Percentiles rank a stretch among this genome's conserved stretches.
Conservation (phyloP, 139 green algal genomes). For the Cymbomonas tetramitiformis region DNA sequence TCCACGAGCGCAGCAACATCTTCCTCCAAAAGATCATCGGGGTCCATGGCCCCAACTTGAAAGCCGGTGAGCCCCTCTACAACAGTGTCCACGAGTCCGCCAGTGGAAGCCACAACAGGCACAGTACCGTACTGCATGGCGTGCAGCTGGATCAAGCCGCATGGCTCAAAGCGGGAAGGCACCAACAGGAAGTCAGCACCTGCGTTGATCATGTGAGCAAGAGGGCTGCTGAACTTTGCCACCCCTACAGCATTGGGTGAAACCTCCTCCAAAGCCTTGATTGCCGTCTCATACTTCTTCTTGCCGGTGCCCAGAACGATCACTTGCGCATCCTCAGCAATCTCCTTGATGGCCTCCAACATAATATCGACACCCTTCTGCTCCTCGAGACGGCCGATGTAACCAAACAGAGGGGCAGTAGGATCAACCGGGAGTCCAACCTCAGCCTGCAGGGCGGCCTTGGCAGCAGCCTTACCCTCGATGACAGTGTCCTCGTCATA, state of each 20-base stretch:
- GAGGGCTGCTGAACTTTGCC: constrained; percentile 76
- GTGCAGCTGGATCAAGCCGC: constrained; percentile 91
- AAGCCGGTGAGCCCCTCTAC: constrained; percentile 94
- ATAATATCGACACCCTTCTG: constrained; percentile 98
- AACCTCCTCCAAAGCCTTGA: constrained; percentile 58
- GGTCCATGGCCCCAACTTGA: constrained; percentile 76
- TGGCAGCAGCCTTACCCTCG: constrained; percentile 72
- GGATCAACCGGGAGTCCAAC: constrained; percentile 58
- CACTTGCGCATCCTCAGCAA: constrained; percentile 44
- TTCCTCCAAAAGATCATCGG: constrained; percentile 48
- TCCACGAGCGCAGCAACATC: constrained; percentile 63
- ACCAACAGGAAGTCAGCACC: constrained; percentile 94
- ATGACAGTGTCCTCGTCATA: constrained; percentile 67
- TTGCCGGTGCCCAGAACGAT: constrained; percentile 92
- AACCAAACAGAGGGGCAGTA: constrained; percentile 63
- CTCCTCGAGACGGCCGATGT: constrained; percentile 90
- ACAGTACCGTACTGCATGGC: constrained; percentile 62
- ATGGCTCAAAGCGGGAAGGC: constrained; percentile 92
- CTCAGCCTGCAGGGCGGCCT: constrained; percentile 67
- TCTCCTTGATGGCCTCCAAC: constrained; percentile 61
- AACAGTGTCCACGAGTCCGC: constrained; percentile 93
- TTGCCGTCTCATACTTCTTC: constrained; percentile 56
- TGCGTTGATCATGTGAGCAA: constrained; percentile 88
- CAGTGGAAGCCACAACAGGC: constrained; percentile 85
- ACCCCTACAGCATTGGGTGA: constrained; percentile 62